These are phyloP conservation scores for Austroboletus eburneus DNA, from an alignment of 768 basidiomycete species.

Conservation along the genomic window DNA sequence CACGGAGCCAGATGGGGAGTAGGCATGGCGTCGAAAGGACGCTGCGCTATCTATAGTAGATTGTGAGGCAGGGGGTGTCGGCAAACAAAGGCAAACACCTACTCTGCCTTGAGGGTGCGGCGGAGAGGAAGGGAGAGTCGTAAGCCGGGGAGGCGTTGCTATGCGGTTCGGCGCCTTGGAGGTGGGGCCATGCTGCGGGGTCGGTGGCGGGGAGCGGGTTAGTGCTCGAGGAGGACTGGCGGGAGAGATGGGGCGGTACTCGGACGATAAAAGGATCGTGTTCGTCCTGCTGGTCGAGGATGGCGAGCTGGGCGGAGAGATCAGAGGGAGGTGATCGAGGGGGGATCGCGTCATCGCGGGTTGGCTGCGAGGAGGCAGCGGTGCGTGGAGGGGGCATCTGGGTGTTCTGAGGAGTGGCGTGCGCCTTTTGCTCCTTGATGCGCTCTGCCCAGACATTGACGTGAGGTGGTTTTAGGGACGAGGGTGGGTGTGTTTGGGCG, in stretches of 20 bases:
- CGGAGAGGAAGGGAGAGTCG: conserved; percentile 22
- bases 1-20: conserved; percentile 30
- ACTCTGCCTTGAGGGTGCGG: conserved; percentile 35
- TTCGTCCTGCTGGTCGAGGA: conserved; percentile 24
- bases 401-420: conserved; percentile 13
- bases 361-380: conserved; percentile 7
- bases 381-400: conserved; percentile 15
- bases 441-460: conserved; percentile 43
- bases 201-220: conserved; percentile 19
- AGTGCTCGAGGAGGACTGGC: conserved; percentile 24
- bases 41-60: conserved; percentile 23
- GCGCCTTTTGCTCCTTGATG: conserved; percentile 37
- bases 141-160: conserved; percentile 38
- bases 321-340: conserved; percentile 15
- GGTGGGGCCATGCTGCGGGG: conserved; percentile 15
- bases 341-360: conserved; percentile 16
- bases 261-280: conserved; percentile 47
- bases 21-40: conserved; percentile 26
- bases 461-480: conserved; percentile 16
- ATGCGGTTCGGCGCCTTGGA: conserved; percentile 14
- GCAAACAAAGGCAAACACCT: conserved; percentile 26
- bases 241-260: conserved; percentile 31
- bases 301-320: conserved; percentile 17
- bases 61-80: conserved; percentile 6
- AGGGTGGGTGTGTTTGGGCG: background rate